Evolutionary conservation across 2,329 filamentous ascomycete genomes (phyloP).

Genomic region (Aspergillus clavatus): DNA sequence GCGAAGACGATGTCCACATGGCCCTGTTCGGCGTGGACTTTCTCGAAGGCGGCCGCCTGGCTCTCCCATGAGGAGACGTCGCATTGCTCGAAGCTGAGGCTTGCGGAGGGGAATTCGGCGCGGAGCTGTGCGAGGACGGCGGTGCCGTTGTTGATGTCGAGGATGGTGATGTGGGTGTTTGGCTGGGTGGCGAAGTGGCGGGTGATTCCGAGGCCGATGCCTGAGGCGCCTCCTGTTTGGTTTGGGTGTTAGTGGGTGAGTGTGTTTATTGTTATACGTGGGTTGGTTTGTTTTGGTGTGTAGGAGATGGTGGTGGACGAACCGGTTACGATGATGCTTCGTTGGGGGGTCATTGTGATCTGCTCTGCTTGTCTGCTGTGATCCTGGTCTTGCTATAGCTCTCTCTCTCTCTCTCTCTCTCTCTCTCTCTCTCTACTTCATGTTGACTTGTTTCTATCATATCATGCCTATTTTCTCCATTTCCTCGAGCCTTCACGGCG

Average conservation of each 20-base stretch:
- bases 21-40: conserved; percentile 29
- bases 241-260: too few species aligned
- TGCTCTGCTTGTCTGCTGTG: background rate
- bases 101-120: conserved; percentile 22
- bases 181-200: conserved; percentile 25
- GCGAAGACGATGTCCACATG: conserved; percentile 47
- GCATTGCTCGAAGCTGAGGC: conserved; percentile 26
- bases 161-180: conserved; percentile 29
- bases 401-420: too few species aligned
- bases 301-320: background rate
- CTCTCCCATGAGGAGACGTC: conserved; percentile 35
- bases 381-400: background rate
- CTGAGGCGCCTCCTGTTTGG: conserved; percentile 31
- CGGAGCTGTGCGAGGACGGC: conserved; percentile 19
- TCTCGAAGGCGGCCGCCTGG: conserved; percentile 33
- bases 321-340: conserved; percentile 30
- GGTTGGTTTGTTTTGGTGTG: background rate
- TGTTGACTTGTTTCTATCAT: background rate
- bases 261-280: too few species aligned
- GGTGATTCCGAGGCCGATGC: conserved; percentile 35
- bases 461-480: background rate
- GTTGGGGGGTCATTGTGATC: conserved; percentile 8
- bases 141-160: conserved; percentile 30
- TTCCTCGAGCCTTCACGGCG: background rate
- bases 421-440: too few species aligned